Base-by-base conservation (phyloP, 345 rosid genomes). In the Hypericum androsaemum region DNA sequence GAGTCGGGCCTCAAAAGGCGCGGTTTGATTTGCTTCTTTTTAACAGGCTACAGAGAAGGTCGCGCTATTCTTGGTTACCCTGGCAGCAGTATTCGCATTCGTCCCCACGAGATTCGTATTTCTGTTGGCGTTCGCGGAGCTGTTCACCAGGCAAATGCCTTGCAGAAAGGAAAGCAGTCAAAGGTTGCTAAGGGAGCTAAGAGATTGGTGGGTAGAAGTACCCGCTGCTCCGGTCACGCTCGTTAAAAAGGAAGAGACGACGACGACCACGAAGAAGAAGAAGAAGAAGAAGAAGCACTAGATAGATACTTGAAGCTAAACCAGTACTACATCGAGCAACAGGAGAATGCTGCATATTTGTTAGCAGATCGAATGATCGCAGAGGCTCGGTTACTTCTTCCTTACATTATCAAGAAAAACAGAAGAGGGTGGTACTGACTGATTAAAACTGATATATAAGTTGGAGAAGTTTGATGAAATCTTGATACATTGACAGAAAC, bases 161-260 rank as follows among this genome's bases (percentile, higher is more conserved):
- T 77, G 54, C 53, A 71, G 96, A 79, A 87, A 66, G 74, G 89
- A 79, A 65, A 90, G 95, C 80, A 73, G 74, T 49, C 73, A 75
- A 45, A 72, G 83, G 68, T 60, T 56, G 63, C 54, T 78, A 52
- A 73, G 96, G 59, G 79, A 92, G 62, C n/a, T 84, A 45, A 76
- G 85, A 65, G 98, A 90, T 57, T 86, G 98, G 98, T 90, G 95
- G 98, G 54, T 80, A 52, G 75, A 88, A 58, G 73, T 90, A 59
- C 95, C 97, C 0, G 95, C 94, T 59, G 97, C 95, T 47, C 90
- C 88, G 5, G 90, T 89, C 58, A 82, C 74, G 68, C 77, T 86
- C 42, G 57, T 75, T 58, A 78, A 67, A 76, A 42, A 67, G 0
- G 86, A 77, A 28, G 83, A 81, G 10, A 68, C 56, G 67, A 88